phyloP scores from a whole-genome alignment of 495 filamentous ascomycete species.

The Neurospora cerealis region DNA sequence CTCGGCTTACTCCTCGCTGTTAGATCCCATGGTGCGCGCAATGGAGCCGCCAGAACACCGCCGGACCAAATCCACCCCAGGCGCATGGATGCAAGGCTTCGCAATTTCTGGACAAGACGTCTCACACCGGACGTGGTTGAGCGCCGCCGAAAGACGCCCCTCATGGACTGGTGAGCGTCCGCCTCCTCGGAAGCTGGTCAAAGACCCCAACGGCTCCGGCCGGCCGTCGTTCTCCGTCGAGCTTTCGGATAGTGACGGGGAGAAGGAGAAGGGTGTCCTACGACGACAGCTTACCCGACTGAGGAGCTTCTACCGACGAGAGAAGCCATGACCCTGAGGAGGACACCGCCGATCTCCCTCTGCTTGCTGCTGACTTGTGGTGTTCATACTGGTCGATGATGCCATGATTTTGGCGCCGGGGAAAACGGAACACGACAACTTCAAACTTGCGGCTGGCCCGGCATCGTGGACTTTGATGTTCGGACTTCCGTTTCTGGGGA shows the following conservation, averaged over 20 bases:
- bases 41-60: neutral
- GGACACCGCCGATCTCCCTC: neutral
- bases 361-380: neutral
- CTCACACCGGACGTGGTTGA: conserved; percentile 11
- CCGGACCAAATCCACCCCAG: conserved; percentile 1
- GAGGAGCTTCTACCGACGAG: conserved; percentile 17
- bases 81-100: neutral
- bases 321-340: neutral
- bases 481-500: neutral
- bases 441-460: neutral
- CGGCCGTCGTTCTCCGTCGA: conserved; percentile 17
- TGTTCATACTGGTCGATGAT: neutral
- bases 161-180: conserved; percentile 15
- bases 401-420: neutral
- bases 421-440: neutral
- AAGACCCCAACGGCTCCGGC: conserved; percentile 18
- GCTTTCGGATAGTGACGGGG: conserved; percentile 16
- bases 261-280: conserved; percentile 16
- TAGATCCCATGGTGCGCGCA: conserved; percentile 6
- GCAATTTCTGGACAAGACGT: neutral
- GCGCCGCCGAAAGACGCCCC: conserved; percentile 9
- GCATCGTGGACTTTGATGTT: neutral
- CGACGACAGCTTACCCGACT: conserved; percentile 16
- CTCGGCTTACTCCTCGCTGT: conserved; percentile 19
- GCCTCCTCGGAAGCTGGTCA: conserved; percentile 20